These are phyloP conservation scores for Solanum medicagineum DNA, from an alignment of 257 asterid species.

Conservation along the genomic window DNA sequence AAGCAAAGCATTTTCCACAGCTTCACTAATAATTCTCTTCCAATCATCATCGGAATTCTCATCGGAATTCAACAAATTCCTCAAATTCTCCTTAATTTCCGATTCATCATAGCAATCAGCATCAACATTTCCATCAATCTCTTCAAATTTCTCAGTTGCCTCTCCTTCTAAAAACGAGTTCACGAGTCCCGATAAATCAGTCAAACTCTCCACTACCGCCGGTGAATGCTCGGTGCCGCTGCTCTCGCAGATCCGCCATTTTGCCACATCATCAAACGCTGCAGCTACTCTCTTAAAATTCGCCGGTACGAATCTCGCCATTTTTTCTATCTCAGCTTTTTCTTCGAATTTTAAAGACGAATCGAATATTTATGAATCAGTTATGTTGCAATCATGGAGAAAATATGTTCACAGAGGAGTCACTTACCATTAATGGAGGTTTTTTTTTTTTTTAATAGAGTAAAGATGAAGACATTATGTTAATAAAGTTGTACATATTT, in stretches of 20 bases:
- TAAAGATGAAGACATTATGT: background rate
- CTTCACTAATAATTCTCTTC: background rate
- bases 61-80: conserved; percentile 1
- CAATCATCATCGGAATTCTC: background rate
- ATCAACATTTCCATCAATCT: background rate
- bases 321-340: background rate
- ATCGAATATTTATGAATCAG: background rate
- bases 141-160: background rate
- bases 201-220: background rate
- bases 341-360: background rate
- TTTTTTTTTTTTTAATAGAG: background rate
- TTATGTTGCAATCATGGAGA: background rate
- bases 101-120: background rate
- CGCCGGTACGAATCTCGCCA: conserved; percentile 32
- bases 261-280: conserved; percentile 52
- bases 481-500: background rate
- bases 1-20: conserved; percentile 4
- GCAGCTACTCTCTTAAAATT: conserved; percentile 49
- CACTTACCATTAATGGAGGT: background rate
- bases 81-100: conserved; percentile 1
- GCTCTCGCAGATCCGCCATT: conserved; percentile 37
- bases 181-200: conserved; percentile 50
- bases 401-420: background rate
- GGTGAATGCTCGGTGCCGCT: conserved; percentile 86
- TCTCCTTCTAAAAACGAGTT: conserved; percentile 34